Evolutionary conservation across 1,284 basidiomycete species (phyloP).

Genomic region (Leccinum pachyderme): DNA sequence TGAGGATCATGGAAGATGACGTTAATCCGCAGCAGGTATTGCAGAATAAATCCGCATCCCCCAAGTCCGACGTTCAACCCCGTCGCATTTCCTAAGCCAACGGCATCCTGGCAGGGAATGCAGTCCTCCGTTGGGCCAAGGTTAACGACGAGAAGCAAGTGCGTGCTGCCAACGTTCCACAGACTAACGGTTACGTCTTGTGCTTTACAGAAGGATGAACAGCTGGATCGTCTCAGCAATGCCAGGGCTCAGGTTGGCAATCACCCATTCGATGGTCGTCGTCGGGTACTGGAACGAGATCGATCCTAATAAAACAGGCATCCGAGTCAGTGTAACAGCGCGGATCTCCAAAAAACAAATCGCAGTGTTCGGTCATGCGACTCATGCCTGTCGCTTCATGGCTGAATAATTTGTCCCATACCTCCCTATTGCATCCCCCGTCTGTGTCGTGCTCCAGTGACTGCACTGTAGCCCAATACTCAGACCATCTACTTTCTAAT

Average conservation of each 20-base stretch:
- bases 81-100: conserved; percentile 18
- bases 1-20: neutral
- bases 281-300: conserved; percentile 33
- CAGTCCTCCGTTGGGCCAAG: neutral
- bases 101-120: conserved; percentile 21
- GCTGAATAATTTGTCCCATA: conserved; percentile 22
- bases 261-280: conserved; percentile 27
- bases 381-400: conserved; percentile 29
- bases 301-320: conserved; percentile 17
- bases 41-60: conserved; percentile 24
- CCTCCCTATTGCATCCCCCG: conserved; percentile 27
- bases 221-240: conserved; percentile 15
- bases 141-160: conserved; percentile 24
- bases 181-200: conserved; percentile 20
- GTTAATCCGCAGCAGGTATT: neutral
- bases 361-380: too few relatives aligned
- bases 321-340: neutral
- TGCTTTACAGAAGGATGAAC: conserved; percentile 17
- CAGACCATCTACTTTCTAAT: neutral
- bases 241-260: conserved; percentile 4
- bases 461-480: conserved; percentile 13
- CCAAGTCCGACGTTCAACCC: conserved; percentile 20
- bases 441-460: conserved; percentile 31
- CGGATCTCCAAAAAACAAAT: too few relatives aligned
- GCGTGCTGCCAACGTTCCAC: conserved; percentile 24